Evolutionary conservation across 495 filamentous ascomycete species (phyloP), one percentile per base, ranked within the genome.

Genomic region (Neurospora tetrasperma): DNA sequence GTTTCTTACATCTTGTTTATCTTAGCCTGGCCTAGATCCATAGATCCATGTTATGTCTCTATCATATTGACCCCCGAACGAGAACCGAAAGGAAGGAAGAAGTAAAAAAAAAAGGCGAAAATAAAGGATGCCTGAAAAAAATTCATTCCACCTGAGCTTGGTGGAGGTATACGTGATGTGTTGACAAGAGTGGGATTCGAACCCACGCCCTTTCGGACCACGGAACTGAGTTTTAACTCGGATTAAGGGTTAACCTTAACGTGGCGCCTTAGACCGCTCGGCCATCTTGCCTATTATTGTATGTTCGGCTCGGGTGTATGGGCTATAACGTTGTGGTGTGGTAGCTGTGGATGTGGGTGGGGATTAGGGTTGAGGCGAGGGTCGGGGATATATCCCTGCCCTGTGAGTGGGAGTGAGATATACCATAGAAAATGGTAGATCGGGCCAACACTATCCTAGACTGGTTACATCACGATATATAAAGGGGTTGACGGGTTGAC

Each of bases 121-220:
- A 46, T 3, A 3, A n/a, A n/a, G n/a, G 20, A 42, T 12, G 0
- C 0, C 27, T 8, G 0, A 23, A 48, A 48, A 48, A 2, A 48
- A 9, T n/a, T n/a, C n/a, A 10, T 0, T 6, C 7, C 27, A 66
- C 54, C 14, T 2, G 54, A 66, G 27, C 27, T 18, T 7, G 27
- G 54, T 66, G 27, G 27, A 59, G 23, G 11, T 16, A 18, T 38
- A 6, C 5, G 8, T 35, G 0, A 62, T 7, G 0, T 59, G 23
- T 31, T 77, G 74, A 77, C 75, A 76, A 79, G 78, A 79, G 78
- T 79, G 78, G 78, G 78, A 79, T 79, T 79, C 78, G 78, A 79
- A 78, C 78, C 78, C 78, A 79, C 78, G 78, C 78, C 78, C 78
- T 79, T 79, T 79, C 78, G 78, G 78, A 79, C 76, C 71, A 74